Conservation (phyloP, 345 rosid species). For the Hypericum perforatum region DNA sequence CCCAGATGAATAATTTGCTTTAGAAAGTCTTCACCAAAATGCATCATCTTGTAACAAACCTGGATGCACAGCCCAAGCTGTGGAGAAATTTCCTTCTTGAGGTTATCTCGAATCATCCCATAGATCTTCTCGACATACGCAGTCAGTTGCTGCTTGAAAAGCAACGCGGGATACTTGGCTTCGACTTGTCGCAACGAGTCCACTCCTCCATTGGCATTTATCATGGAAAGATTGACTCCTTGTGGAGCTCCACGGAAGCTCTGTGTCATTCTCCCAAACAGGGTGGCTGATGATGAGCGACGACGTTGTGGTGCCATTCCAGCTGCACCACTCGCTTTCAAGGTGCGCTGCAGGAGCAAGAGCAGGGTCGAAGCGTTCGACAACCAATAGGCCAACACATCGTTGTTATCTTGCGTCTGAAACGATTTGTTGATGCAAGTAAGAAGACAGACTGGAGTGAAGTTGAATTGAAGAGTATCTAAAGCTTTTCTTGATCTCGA, state of each 20-base stretch:
- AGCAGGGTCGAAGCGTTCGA: constrained; percentile 53
- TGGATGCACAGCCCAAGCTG: constrained; percentile 54
- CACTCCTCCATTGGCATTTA: constrained; percentile 28
- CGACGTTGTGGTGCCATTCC: constrained; percentile 30
- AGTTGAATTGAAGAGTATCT: not conserved
- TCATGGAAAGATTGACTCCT: constrained; percentile 23
- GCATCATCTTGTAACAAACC: constrained; percentile 19
- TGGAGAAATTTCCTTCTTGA: constrained; percentile 59
- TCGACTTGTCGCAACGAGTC: constrained; percentile 40
- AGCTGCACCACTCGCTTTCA: constrained; percentile 41
- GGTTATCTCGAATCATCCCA: constrained; percentile 49
- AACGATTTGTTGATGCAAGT: constrained; percentile 6
- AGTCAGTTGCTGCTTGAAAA: constrained; percentile 63
- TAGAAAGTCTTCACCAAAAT: not conserved
- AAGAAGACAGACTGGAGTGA: constrained; percentile 3
- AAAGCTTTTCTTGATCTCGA: constrained; percentile 1
- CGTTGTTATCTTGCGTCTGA: constrained; percentile 38
- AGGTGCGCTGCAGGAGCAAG: constrained; percentile 48
- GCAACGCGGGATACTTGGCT: constrained; percentile 65
- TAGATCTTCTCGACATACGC: constrained; percentile 63
- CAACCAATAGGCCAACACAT: constrained; percentile 53
- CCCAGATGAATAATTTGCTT: not conserved
- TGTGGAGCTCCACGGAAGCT: constrained; percentile 4
- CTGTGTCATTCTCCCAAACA: constrained; percentile 40
- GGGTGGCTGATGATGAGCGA: constrained; percentile 28